Evolutionary conservation across 2,329 filamentous ascomycete species (phyloP).

Genomic region (Fusarium buxicola): DNA sequence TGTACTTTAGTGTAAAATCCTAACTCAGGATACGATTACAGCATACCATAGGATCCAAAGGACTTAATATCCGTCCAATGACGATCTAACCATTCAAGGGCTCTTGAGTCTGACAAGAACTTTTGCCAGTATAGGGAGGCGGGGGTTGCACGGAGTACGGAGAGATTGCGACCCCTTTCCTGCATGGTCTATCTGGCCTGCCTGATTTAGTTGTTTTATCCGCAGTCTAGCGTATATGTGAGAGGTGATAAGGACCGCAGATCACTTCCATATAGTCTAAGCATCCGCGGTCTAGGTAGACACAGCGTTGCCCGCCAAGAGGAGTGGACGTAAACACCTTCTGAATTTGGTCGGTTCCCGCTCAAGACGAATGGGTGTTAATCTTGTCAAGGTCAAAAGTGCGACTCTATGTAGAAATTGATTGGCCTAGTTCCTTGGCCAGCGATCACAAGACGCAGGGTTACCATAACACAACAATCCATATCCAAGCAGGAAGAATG

Average conservation of each 20-base stretch:
- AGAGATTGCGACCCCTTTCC: not conserved
- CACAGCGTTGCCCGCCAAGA: too few species aligned
- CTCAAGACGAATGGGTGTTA: slow-evolving; percentile 13
- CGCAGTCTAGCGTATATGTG: too few species aligned
- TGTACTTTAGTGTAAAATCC: not conserved
- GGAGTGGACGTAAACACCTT: slow-evolving; percentile 15
- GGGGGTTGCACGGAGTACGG: not conserved
- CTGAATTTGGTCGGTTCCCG: slow-evolving; percentile 19
- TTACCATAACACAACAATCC: not conserved
- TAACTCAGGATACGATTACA: slow-evolving; percentile 4
- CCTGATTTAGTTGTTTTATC: too few species aligned
- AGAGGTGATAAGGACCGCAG: too few species aligned
- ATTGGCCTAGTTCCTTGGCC: slow-evolving; percentile 17
- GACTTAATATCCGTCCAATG: slow-evolving; percentile 2
- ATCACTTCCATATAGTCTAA: too few species aligned
- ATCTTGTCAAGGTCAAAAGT: slow-evolving; percentile 28
- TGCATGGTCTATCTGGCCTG: not conserved
- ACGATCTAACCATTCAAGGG: not conserved
- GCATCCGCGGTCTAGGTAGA: too few species aligned
- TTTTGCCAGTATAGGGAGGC: slow-evolving; percentile 14
- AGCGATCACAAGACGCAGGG: not conserved
- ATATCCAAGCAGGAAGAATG: not conserved
- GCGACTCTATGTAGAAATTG: not conserved
- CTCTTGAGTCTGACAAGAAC: slow-evolving; percentile 6
- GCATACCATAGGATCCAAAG: not conserved